Base-by-base conservation (phyloP, 1,284 basidiomycete species). In the Heterobasidion irregulare region DNA sequence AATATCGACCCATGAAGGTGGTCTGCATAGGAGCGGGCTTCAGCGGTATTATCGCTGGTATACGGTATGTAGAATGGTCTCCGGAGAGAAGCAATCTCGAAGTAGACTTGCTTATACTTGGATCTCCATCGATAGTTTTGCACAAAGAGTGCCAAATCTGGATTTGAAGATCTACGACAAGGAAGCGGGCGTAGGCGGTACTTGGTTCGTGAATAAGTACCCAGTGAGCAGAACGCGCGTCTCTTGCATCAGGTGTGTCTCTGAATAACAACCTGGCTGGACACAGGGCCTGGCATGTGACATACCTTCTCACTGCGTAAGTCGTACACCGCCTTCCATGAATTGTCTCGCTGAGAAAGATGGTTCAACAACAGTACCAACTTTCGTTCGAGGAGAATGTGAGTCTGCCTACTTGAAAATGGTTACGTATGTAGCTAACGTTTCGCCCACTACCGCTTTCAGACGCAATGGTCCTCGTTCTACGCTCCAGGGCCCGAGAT, bases 101-200 rank as follows among this genome's bases (percentile, higher is more conserved):
- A 26, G 26, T 26, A 1, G 3, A 5, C 26, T 26, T 26, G 26
- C 26, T 26, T 15, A 52, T 16, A 13, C 2, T n/a, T 18, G 50
- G 34, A 13, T 41, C 19, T 3, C 9, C n/a, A 1, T 41, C 10
- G n/a, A 50, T 19, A 81, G 81, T 36, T 78, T 84, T 58, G 70
- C 74, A 6, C 82, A 84, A 66, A 71, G 70, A 50, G 70, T 84
- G 13, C 71, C 73, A 48, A 82, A 83, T 56, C 61, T 83, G 7
- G 69, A 81, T 19, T 62, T 85, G 8, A 75, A 73, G 1, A 77
- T 85, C n/a, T 85, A 83, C 61, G 83, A 86, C 52, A 78, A 79
- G 58, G 76, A 78, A 56, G 69, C 72, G 4, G 79, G 76, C 1
- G 68, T 86, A 16, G 83, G 83, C 13, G 83, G 83, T 3, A 78